Base-by-base conservation (phyloP, 169 alveolate genomes). In the Cryptosporidium andersoni region DNA sequence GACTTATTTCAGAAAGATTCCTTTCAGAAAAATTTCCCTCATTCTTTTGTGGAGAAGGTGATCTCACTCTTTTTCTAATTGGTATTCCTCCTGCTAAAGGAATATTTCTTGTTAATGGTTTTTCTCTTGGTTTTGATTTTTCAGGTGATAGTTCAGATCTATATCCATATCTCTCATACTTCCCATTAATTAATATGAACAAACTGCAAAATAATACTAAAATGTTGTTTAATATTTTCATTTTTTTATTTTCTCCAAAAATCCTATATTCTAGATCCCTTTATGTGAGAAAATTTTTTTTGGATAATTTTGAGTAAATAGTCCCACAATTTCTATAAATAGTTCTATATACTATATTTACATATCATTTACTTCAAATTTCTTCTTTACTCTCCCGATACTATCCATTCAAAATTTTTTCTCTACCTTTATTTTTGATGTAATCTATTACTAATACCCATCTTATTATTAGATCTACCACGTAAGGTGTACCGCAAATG, bases 281-380 rank as follows among this genome's bases (percentile, higher is more conserved):
- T 62, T 62, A 47, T 11, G 1, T 40, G 12, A 45, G 39, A 60
- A 47, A 64, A 64, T 40, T 64, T 64, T 64, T 64, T 45, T 64
- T 47, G 80, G 48, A 47, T 60, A 42, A 14, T 14, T 37, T 8
- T 25, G n/a, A 47, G 9, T 14, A 45, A 47, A 45, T 64, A 47
- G 48, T 64, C 80, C 80, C 80, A 60, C 80, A 64, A 47, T 58
- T 64, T 64, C 25, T 25, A 25, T 25, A 25, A 25, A 25, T 25
- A 25, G 1, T 25, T 25, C 25, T 25, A 25, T 25, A 25, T 25
- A 25, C 25, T 25, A 25, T 25, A 25, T 25, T 25, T 25, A 25
- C 25, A 25, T 25, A 25, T 25, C 25, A 25, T 25, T 25, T 25
- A 25, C 25, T 25, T 25, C 25, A 25, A 25, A 25, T 63, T 39